These are phyloP conservation scores for Dactylellina drechsleri DNA, from an alignment of 2,329 filamentous ascomycete genomes.

Conservation along the genomic window DNA sequence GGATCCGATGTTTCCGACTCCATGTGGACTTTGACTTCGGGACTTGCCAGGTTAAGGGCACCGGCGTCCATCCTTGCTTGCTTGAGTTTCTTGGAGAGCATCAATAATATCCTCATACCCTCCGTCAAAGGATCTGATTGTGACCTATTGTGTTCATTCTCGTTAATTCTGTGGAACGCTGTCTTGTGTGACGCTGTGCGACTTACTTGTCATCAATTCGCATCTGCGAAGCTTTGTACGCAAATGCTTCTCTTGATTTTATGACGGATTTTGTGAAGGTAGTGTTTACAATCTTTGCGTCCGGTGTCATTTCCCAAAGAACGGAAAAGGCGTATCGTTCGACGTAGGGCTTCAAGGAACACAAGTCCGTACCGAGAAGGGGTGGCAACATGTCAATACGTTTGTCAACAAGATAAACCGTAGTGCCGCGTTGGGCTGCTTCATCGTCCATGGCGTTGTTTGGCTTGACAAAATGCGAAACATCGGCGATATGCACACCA, in stretches of 20 bases:
- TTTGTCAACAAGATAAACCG: conserved; percentile 97
- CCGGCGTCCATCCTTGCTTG: conserved; percentile 97
- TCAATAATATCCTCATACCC: conserved; percentile 86
- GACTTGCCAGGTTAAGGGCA: conserved; percentile 93
- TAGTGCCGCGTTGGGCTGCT: conserved; percentile 91
- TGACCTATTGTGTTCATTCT: conserved; percentile 27
- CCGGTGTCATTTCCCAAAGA: conserved; percentile 85
- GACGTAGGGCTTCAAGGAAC: conserved; percentile 96
- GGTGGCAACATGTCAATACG: conserved; percentile 99
- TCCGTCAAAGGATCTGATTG: conserved; percentile 89
- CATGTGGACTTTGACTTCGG: conserved; percentile 93
- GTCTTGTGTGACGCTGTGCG: background rate
- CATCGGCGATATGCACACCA: conserved; percentile 97
- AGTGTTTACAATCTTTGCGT: conserved; percentile 85
- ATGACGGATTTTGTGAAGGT: conserved; percentile 98
- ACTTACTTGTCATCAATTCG: conserved; percentile 84
- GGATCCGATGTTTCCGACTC: conserved; percentile 97
- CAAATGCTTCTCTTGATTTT: conserved; percentile 94
- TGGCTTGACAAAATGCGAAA: conserved; percentile 98
- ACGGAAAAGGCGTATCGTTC: conserved; percentile 89
- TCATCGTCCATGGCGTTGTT: conserved; percentile 97
- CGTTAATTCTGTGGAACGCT: conserved; percentile 2
- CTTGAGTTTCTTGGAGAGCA: conserved; percentile 89
- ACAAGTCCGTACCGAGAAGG: conserved; percentile 93
- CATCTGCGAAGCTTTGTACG: conserved; percentile 94